Conservation (phyloP, 495 filamentous ascomycete genomes). For the Bacidia gigantensis region DNA sequence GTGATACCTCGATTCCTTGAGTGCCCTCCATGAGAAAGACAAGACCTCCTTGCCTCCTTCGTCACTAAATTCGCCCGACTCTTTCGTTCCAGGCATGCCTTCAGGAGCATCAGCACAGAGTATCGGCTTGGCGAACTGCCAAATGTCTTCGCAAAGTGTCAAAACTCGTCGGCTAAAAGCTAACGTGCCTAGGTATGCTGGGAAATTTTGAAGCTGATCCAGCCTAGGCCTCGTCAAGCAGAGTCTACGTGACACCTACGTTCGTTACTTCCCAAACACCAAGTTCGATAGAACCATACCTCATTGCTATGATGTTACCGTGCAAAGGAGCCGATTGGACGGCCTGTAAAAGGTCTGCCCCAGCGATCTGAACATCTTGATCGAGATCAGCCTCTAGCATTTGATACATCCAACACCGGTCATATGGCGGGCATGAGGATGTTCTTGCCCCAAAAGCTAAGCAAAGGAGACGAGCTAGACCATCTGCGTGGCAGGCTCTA, state of each 20-base stretch:
- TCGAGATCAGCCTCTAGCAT: conserved; percentile 31
- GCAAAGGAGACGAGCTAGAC: conserved; percentile 49
- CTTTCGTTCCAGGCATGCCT: conserved; percentile 45
- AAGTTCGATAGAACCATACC: conserved; percentile 28
- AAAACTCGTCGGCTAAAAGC: conserved; percentile 43
- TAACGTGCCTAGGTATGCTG: background rate
- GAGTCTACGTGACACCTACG: too few relatives aligned
- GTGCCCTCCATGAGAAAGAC: conserved; percentile 83
- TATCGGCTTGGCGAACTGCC: conserved; percentile 57
- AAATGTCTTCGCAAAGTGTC: conserved; percentile 46
- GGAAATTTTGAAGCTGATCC: background rate
- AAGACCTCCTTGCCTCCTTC: conserved; percentile 61
- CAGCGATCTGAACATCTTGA: conserved; percentile 39
- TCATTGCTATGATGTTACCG: conserved; percentile 37
- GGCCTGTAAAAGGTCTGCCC: conserved; percentile 43
- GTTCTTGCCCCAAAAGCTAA: background rate
- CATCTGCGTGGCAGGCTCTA: conserved; percentile 76
- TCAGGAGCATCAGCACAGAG: conserved; percentile 89
- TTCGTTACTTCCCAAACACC: too few relatives aligned
- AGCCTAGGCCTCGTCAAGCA: background rate
- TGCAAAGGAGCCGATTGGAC: conserved; percentile 55
- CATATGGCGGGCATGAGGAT: conserved; percentile 8
- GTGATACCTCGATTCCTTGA: conserved; percentile 75
- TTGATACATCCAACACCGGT: background rate
- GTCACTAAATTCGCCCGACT: conserved; percentile 57